These are phyloP conservation scores for Bryoglossum gracile DNA, from an alignment of 495 filamentous ascomycete species.

Conservation along the genomic window DNA sequence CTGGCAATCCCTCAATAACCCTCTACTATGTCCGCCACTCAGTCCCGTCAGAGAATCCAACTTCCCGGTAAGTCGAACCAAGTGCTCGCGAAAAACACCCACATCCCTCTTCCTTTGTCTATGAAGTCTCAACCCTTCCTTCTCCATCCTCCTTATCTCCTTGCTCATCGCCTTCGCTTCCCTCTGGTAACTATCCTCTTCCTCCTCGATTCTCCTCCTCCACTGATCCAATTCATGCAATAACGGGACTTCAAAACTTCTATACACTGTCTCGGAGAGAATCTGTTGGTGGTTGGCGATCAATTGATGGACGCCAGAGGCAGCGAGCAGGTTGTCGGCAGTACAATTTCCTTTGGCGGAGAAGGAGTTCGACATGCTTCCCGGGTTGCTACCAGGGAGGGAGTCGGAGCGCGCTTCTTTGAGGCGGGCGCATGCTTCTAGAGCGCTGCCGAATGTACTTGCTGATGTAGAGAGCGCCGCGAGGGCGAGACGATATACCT, in stretches of 20 bases:
- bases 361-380: constrained; percentile 40
- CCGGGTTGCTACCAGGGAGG: constrained; percentile 23
- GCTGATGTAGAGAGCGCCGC: constrained; percentile 49
- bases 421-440: constrained; percentile 57
- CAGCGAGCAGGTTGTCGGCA: constrained; percentile 49
- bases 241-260: constrained; percentile 56
- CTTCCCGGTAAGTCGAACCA: constrained; percentile 51
- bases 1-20: constrained; percentile 47
- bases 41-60: constrained; percentile 52
- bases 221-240: constrained; percentile 58
- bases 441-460: constrained; percentile 51
- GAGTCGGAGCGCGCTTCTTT: constrained; percentile 48
- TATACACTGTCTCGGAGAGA: constrained; percentile 54
- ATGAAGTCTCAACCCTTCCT: constrained; percentile 52
- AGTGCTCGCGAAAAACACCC: constrained; percentile 42
- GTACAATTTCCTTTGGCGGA: constrained; percentile 47
- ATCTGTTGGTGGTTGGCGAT: constrained; percentile 61
- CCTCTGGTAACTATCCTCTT: constrained; percentile 49
- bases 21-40: constrained; percentile 49
- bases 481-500: constrained; percentile 51
- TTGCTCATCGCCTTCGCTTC: constrained; percentile 39
- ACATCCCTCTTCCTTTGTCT: constrained; percentile 47
- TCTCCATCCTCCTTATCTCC: constrained; percentile 53
- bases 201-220: constrained; percentile 49
- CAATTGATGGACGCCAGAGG: constrained; percentile 55